Base-by-base conservation (phyloP, 192 early-diverging fungal genomes). In the Linnemannia schmuckeri region DNA sequence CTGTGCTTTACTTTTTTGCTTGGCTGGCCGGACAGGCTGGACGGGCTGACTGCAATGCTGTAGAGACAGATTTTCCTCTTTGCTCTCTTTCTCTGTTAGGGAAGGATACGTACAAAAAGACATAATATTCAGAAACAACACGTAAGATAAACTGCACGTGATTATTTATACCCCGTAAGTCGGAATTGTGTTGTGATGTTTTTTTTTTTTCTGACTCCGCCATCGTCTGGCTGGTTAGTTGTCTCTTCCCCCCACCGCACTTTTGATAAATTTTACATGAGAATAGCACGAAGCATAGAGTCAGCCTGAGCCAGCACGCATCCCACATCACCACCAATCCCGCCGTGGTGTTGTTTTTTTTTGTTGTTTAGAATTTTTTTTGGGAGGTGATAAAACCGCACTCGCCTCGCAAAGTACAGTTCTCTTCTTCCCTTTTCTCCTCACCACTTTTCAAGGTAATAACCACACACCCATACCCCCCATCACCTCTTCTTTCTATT, bases 391-490 rank as follows among this genome's bases (percentile, higher is more conserved):
- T 82, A 82, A 82, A 82, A 70, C 70, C 74, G 27, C 41, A 70
- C 74, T 72, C 66, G 33, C 47, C n/a, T 61, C 40, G 49, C 49
- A 30, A 24, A 75, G 41, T 7, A 35, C 37, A 1, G 20, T 76
- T 47, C 49, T 75, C 80, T 82, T 82, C 80, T 70, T 82, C 55
- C 80, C 80, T 82, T 82, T 82, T 82, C 80, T 82, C 66, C 80
- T 82, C 80, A 82, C 80, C 80, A 82, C 73, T 82, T 82, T 82
- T 38, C 73, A 75, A 82, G 80, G 80, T 82, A 82, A 82, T 76
- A 82, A 35, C 79, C 74, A 75, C 49, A 52, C 41, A 6, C 79
- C 79, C 41, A 47, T 66, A 74, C 42, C 42, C 63, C 76, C 37
- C 52, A 49, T 49, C 47, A 20, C 47, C 18, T 37, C 2, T 24